Evolutionary conservation across 169 alveolate genomes (phyloP).

Genomic region (Plasmodium adleri): DNA sequence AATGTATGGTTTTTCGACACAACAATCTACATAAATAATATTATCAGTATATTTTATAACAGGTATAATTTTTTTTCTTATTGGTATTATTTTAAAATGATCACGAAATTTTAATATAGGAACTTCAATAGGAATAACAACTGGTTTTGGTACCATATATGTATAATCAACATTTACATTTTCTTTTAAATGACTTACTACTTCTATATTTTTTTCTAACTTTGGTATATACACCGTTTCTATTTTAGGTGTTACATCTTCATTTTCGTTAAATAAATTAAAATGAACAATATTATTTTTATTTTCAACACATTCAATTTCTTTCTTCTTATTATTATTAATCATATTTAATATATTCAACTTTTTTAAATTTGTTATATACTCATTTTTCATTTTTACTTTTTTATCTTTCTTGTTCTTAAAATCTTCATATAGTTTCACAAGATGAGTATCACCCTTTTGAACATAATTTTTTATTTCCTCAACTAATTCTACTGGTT

Average conservation of each 20-base stretch:
- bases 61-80: slow-evolving; percentile 81
- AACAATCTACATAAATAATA: slow-evolving; percentile 81
- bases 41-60: slow-evolving; percentile 81
- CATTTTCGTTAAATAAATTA: slow-evolving; percentile 37
- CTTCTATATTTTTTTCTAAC: slow-evolving; percentile 62
- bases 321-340: not conserved
- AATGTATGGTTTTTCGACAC: slow-evolving; percentile 80
- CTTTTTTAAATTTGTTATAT: slow-evolving; percentile 6
- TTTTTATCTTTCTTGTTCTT: slow-evolving; percentile 18
- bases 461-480: slow-evolving; percentile 66
- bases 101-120: slow-evolving; percentile 82
- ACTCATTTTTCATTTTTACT: slow-evolving; percentile 1
- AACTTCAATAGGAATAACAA: slow-evolving; percentile 82
- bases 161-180: slow-evolving; percentile 73
- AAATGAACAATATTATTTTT: slow-evolving; percentile 4
- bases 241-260: slow-evolving; percentile 29
- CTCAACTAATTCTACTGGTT: slow-evolving; percentile 72
- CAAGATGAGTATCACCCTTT: slow-evolving; percentile 65
- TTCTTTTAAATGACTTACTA: slow-evolving; percentile 53
- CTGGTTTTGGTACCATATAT: slow-evolving; percentile 83
- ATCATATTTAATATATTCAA: not conserved
- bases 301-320: not conserved
- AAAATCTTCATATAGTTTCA: slow-evolving; percentile 48
- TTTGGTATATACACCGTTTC: slow-evolving; percentile 73
- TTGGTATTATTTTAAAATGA: slow-evolving; percentile 81